Evolutionary conservation across 805 yeast species (phyloP).

Genomic region (Spathaspora boniae): DNA sequence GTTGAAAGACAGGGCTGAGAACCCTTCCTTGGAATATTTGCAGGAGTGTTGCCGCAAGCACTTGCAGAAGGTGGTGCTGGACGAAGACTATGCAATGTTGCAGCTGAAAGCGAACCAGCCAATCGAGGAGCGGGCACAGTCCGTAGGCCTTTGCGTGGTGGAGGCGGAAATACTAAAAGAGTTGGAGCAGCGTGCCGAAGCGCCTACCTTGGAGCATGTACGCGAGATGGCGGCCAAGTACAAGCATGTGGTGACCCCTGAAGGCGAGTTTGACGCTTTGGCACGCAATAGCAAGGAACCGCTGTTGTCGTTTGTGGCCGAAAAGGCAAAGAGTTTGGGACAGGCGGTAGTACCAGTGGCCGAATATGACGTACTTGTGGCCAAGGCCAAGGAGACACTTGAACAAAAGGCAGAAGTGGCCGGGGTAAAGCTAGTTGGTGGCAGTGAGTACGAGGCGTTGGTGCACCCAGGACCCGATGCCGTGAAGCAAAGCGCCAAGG

Average conservation of each 20-base stretch:
- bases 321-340: slow-evolving; percentile 34
- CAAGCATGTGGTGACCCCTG: slow-evolving; percentile 16
- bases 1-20: slow-evolving; percentile 12
- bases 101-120: slow-evolving; percentile 10
- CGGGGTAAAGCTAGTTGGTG: slow-evolving; percentile 8
- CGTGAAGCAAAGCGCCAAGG: slow-evolving; percentile 16
- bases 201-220: slow-evolving; percentile 29
- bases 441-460: slow-evolving; percentile 7
- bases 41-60: slow-evolving; percentile 12
- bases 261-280: slow-evolving; percentile 16
- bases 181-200: slow-evolving; percentile 9
- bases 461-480: slow-evolving; percentile 29
- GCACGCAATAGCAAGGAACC: slow-evolving; percentile 5
- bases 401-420: slow-evolving; percentile 8
- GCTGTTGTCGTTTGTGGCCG: slow-evolving; percentile 9
- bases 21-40: slow-evolving; percentile 28
- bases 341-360: slow-evolving; percentile 17
- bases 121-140: slow-evolving; percentile 11
- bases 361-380: slow-evolving; percentile 9
- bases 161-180: slow-evolving; percentile 5
- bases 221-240: slow-evolving; percentile 18
- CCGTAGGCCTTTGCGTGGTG: slow-evolving; percentile 3
- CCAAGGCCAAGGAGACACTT: slow-evolving; percentile 6
- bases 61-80: slow-evolving; percentile 7
- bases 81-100: slow-evolving; percentile 11